Conservation (phyloP, 2,329 filamentous ascomycete species). For the Trichothecium sympodiale region DNA sequence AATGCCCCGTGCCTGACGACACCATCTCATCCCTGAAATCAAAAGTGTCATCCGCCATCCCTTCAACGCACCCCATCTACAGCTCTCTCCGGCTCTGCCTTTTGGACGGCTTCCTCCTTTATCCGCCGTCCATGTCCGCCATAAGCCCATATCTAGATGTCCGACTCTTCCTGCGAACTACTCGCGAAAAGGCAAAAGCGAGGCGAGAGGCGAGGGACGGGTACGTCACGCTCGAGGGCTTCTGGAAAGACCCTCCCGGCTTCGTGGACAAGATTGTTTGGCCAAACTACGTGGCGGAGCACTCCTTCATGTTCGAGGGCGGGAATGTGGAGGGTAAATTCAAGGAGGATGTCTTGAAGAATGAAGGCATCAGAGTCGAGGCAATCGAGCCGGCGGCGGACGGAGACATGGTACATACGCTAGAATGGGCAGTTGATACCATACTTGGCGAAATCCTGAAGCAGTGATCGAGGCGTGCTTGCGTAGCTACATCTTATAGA, state of each 20-base stretch:
- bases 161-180: slow-evolving; percentile 66
- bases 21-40: slow-evolving; percentile 34
- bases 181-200: slow-evolving; percentile 50
- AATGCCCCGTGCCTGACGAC: slow-evolving; percentile 37
- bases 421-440: slow-evolving; percentile 58
- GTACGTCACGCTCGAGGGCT: slow-evolving; percentile 77
- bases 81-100: slow-evolving; percentile 46
- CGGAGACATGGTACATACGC: slow-evolving; percentile 47
- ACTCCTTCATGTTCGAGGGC: slow-evolving; percentile 66
- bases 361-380: slow-evolving; percentile 37
- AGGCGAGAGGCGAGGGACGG: slow-evolving; percentile 59
- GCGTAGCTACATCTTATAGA: too few relatives aligned
- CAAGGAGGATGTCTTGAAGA: slow-evolving; percentile 30
- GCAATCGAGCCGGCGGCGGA: slow-evolving; percentile 14
- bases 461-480: too few relatives aligned
- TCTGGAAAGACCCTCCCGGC: slow-evolving; percentile 88
- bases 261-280: slow-evolving; percentile 94
- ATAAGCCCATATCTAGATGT: slow-evolving; percentile 57
- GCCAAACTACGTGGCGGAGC: slow-evolving; percentile 81
- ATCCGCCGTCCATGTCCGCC: slow-evolving; percentile 43
- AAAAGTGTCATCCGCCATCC: slow-evolving; percentile 35
- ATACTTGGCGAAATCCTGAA: slow-evolving; percentile 30
- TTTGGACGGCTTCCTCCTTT: slow-evolving; percentile 84
- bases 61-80: slow-evolving; percentile 27
- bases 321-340: slow-evolving; percentile 54